Percentiles rank a stretch among this genome's conserved stretches.
Conservation (phyloP, 805 yeast genomes). For the Yarrowia phangngaensis region DNA sequence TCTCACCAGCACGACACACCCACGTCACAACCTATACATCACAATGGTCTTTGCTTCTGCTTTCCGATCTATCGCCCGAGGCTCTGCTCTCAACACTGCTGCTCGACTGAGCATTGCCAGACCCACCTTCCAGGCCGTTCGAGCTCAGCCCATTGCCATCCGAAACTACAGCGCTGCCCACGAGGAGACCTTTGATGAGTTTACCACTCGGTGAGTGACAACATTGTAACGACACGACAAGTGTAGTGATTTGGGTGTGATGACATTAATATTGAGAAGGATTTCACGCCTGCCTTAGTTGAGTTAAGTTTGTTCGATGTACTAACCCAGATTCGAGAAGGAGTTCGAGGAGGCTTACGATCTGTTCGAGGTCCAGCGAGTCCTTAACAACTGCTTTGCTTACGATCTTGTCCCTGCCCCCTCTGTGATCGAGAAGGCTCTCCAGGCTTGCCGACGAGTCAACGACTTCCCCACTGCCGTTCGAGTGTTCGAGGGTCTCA, state of each 20-base stretch:
- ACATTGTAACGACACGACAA: background rate
- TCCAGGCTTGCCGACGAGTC: conserved; percentile 97
- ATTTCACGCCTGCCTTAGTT: background rate
- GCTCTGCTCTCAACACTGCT: conserved; percentile 24
- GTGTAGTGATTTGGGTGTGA: background rate
- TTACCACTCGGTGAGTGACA: conserved; percentile 63
- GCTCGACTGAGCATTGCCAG: conserved; percentile 26
- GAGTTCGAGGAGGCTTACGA: conserved; percentile 94
- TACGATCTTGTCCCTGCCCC: conserved; percentile 99
- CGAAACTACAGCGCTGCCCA: conserved; percentile 78
- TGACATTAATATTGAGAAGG: background rate
- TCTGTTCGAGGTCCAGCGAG: conserved; percentile 84
- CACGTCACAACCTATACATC: conserved; percentile 25
- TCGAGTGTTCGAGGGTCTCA: conserved; percentile 93
- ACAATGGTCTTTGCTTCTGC: conserved; percentile 27
- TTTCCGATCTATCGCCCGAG: conserved; percentile 27
- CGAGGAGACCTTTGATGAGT: conserved; percentile 93
- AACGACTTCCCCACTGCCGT: conserved; percentile 98
- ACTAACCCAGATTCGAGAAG: conserved; percentile 67
- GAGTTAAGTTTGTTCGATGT: conserved; percentile 4
- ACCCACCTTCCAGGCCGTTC: conserved; percentile 15
- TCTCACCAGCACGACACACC: conserved; percentile 24
- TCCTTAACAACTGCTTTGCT: conserved; percentile 94
- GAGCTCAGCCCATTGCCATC: conserved; percentile 23
- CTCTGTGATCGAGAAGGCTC: conserved; percentile 88